Evolutionary conservation across 208 protist species (phyloP).

Genomic region (Leishmania martiniquensis): DNA sequence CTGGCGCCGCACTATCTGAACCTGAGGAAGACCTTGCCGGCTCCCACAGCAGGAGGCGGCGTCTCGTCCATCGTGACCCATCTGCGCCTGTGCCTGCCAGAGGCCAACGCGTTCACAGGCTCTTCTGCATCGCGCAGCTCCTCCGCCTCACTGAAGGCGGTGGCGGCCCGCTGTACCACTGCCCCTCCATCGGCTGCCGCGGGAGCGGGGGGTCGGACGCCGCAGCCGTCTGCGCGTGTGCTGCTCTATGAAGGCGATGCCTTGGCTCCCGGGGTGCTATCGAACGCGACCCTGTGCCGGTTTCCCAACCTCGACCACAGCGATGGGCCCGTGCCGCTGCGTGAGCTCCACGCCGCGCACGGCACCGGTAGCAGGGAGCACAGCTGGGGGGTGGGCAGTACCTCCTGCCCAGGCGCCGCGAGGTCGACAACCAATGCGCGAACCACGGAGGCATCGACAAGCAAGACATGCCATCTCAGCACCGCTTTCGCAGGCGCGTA

Average conservation of each 20-base stretch:
- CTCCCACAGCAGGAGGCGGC: background rate
- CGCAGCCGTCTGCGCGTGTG: constrained; percentile 38
- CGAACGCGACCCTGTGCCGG: constrained; percentile 56
- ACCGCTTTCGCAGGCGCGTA: background rate
- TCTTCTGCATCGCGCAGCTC: constrained; percentile 14
- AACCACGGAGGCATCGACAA: constrained; percentile 9
- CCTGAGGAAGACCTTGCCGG: constrained; percentile 23
- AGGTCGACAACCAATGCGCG: background rate
- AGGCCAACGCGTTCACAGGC: constrained; percentile 18
- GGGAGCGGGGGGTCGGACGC: constrained; percentile 13
- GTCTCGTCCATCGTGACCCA: constrained; percentile 2
- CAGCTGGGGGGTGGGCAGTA: constrained; percentile 1
- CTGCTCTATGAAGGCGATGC: constrained; percentile 65
- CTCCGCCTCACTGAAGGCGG: constrained; percentile 6
- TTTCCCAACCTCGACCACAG: constrained; percentile 24
- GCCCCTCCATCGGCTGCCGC: background rate
- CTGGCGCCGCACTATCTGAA: constrained; percentile 47
- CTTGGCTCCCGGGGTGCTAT: constrained; percentile 55
- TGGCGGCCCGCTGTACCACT: background rate
- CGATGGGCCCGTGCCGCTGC: constrained; percentile 19
- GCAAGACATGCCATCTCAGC: constrained; percentile 11
- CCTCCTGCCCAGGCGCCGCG: constrained; percentile 5
- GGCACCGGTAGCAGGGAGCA: constrained; percentile 1
- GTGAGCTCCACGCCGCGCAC: constrained; percentile 1
- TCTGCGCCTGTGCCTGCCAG: constrained; percentile 19